A percentile compares a stretch with the other conserved stretches of the same genome.
phyloP scores from a whole-genome alignment of 371 early-diverging fungal species.

The Entomophthora muscae region DNA sequence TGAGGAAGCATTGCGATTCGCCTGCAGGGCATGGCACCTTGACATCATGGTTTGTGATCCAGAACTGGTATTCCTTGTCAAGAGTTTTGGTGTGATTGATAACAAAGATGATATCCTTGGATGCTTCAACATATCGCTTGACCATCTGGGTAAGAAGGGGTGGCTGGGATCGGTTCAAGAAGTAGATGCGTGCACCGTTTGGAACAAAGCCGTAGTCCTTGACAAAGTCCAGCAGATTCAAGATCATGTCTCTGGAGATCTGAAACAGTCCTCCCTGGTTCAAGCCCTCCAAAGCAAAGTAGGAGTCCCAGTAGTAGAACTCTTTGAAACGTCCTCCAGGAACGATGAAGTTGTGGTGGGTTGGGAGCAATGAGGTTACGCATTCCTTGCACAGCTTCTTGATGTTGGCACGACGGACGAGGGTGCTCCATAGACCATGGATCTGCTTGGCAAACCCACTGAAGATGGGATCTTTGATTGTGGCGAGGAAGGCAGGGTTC shows the following conservation, averaged over 20 bases:
- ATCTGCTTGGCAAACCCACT: conserved; percentile 27
- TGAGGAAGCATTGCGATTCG: conserved; percentile 22
- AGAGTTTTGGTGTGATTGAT: conserved; percentile 27
- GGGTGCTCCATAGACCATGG: conserved; percentile 35
- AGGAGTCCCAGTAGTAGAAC: conserved; percentile 85
- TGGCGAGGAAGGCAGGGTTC: conserved; percentile 32
- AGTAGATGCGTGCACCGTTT: conserved; percentile 34
- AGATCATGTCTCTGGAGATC: conserved; percentile 36
- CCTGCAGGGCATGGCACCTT: conserved; percentile 10
- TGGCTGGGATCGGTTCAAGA: conserved; percentile 73
- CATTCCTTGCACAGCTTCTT: conserved; percentile 30
- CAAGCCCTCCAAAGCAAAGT: conserved; percentile 67
- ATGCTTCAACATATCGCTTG: conserved; percentile 28
- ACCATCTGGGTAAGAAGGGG: conserved; percentile 64
- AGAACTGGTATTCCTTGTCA: conserved; percentile 47
- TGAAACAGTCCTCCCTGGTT: conserved; percentile 37
- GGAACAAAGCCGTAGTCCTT: conserved; percentile 52
- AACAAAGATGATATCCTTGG: conserved; percentile 30
- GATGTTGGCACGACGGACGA: conserved; percentile 30
- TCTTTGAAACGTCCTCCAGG: conserved; percentile 87
- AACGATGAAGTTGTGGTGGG: conserved; percentile 50
- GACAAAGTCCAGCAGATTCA: conserved; percentile 51
- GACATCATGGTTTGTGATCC: conserved; percentile 35
- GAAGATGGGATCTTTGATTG: conserved; percentile 25
- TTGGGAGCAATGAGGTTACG: conserved; percentile 27